phyloP scores from a whole-genome alignment of 2,329 filamentous ascomycete genomes.

The Ophiostoma ulmi region DNA sequence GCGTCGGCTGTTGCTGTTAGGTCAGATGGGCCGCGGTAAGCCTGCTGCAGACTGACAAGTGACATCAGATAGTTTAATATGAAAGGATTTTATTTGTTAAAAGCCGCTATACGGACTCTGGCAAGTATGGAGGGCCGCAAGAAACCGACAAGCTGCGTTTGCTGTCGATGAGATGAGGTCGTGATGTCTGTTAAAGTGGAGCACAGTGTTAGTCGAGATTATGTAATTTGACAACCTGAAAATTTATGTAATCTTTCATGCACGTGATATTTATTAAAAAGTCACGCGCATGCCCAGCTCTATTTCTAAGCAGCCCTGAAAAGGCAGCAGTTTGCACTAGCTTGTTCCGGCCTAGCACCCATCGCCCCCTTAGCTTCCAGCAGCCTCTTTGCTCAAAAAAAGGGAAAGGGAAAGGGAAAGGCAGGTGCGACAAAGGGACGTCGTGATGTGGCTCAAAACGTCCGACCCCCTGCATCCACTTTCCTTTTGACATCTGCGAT shows the following conservation, averaged over 20 bases:
- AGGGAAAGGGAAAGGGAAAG: slow-evolving; percentile 1
- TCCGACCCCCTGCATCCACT: slow-evolving; percentile 20
- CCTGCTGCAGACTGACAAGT: neutral
- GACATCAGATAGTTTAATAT: neutral
- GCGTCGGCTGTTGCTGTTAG: neutral
- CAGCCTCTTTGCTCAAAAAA: slow-evolving; percentile 22
- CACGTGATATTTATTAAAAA: neutral
- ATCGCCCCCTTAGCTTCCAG: slow-evolving; percentile 24
- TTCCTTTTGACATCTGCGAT: slow-evolving; percentile 15
- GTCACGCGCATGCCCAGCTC: neutral
- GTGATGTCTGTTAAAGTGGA: neutral
- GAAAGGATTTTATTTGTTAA: no score
- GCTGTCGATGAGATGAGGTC: slow-evolving; percentile 1
- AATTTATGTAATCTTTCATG: neutral
- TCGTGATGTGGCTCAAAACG: slow-evolving; percentile 20
- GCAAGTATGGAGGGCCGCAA: neutral
- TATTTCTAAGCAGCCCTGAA: slow-evolving; percentile 22
- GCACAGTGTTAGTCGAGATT: neutral
- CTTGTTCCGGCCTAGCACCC: slow-evolving; percentile 17
- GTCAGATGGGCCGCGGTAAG: neutral
- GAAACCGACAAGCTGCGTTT: neutral
- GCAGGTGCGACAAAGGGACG: slow-evolving; percentile 20
- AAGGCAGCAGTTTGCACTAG: slow-evolving; percentile 10
- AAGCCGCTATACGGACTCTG: neutral
- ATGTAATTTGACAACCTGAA: neutral